Base-by-base conservation (phyloP, 2,329 filamentous ascomycete species). In the Fusarium pseudoanthophilum region DNA sequence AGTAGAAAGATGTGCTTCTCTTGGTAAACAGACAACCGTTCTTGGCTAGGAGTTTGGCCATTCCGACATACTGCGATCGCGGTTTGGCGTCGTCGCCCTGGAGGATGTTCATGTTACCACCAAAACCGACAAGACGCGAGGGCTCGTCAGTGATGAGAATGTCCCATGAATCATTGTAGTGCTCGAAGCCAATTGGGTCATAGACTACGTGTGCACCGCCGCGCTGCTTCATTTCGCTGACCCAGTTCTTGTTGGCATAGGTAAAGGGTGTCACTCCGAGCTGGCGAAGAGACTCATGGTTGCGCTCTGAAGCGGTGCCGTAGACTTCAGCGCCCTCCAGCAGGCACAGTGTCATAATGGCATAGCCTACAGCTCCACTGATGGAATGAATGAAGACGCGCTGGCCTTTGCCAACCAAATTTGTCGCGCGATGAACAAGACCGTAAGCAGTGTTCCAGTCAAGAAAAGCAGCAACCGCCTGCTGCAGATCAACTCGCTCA, bases 321-420 rank as follows among this genome's bases (percentile, higher is more conserved):
- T 87, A 87, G 21, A 87, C 82, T 24, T 80, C 79, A 28, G 86
- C 86, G 28, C 86, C 86, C 51, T 81, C 78, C 9, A 84, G 75
- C 56, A 82, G 80, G 70, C 83, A 83, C 7, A 87, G 78, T 4
- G 77, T 80, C 78, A 85, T 81, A 28, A 83, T 45, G 1, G 82
- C 85, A 60, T 80, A 83, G 24, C 86, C 86, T 4, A 87, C 85
- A 13, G 86, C 85, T 36, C 86, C 86, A 68, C 85, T 87, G 30
- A 87, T 77, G 40, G 86, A 85, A 75, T 88, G 86, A 24, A 88
- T 77, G 72, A 88, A 88, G 49, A 87, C 85, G 28, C 83, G 82
- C 61, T 86, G 81, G 36, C 85, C 85, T 34, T 79, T 78, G 2
- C 77, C 55, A 4, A 87, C 84, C 37, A 75, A 60, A 26, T 83